Evolutionary conservation across 805 yeast species (phyloP).

Genomic region (Suhomyces emberorum): DNA sequence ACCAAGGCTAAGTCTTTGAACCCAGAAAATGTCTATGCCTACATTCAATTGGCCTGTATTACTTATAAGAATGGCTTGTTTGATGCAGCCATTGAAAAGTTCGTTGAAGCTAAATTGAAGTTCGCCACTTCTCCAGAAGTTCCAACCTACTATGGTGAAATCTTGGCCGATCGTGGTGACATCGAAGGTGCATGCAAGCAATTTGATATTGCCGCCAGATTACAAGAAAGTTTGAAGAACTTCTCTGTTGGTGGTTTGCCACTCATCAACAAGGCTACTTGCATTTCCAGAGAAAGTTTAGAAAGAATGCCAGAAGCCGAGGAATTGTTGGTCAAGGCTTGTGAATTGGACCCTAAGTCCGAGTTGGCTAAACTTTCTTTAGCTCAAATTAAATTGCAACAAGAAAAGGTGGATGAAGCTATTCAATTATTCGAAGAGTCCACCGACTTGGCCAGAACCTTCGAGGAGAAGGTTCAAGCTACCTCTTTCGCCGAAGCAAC

Average conservation of each 20-base stretch:
- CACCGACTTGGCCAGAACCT: constrained; percentile 75
- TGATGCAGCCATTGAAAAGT: constrained; percentile 59
- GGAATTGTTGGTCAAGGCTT: constrained; percentile 66
- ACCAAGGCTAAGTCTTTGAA: constrained; percentile 71
- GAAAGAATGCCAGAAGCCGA: constrained; percentile 54
- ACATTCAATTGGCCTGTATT: constrained; percentile 90
- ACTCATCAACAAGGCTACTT: constrained; percentile 81
- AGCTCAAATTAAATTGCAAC: constrained; percentile 87
- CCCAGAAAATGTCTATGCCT: constrained; percentile 74
- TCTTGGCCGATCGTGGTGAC: constrained; percentile 78
- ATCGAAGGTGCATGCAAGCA: constrained; percentile 69
- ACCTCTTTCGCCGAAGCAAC: constrained; percentile 91
- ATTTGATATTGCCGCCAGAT: constrained; percentile 80
- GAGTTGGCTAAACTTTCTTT: constrained; percentile 88
- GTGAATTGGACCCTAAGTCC: constrained; percentile 78
- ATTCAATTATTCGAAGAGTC: constrained; percentile 78
- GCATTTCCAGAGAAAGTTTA: constrained; percentile 54
- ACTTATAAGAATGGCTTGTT: constrained; percentile 72
- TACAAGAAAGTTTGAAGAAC: constrained; percentile 67
- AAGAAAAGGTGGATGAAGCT: constrained; percentile 79
- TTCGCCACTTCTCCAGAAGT: constrained; percentile 89
- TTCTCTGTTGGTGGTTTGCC: constrained; percentile 87
- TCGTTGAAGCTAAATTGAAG: constrained; percentile 64
- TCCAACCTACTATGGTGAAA: constrained; percentile 94
- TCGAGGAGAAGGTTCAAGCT: constrained; percentile 86